A percentile compares a stretch with the other conserved stretches of the same genome.
Conservation (phyloP, 331 rosid species). For the Cydonia oblonga region DNA sequence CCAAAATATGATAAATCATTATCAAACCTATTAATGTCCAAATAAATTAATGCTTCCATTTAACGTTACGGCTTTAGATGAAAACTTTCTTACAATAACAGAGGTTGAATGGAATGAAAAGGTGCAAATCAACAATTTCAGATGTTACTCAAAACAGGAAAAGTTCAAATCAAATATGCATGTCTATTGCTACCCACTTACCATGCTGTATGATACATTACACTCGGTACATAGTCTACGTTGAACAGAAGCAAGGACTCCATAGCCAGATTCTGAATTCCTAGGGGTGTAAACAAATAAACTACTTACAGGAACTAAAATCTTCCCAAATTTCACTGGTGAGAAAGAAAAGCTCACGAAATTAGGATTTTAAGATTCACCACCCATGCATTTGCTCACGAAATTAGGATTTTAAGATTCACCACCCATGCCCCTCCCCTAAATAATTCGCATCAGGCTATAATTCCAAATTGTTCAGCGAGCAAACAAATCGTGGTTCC, state of each 20-base stretch:
- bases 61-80: too few species aligned
- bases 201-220: not conserved
- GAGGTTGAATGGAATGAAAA: not conserved
- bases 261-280: not conserved
- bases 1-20: not conserved
- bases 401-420: not conserved
- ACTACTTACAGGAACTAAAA: not conserved
- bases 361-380: not conserved
- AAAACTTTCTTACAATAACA: too few species aligned
- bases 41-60: not conserved
- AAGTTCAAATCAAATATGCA: not conserved
- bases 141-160: not conserved
- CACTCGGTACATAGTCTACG: not conserved
- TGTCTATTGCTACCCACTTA: not conserved
- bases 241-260: not conserved
- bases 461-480: not conserved
- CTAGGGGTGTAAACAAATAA: not conserved
- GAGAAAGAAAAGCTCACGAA: not conserved
- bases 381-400: not conserved
- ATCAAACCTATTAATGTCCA: not conserved
- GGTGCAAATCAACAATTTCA: not conserved
- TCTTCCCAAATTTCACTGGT: not conserved
- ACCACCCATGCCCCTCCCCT: too few species aligned
- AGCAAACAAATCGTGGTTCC: conserved; percentile 3
- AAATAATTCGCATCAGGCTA: not conserved